Evolutionary conservation across 1,284 basidiomycete species (phyloP).

Genomic region (Bjerkandera adusta): DNA sequence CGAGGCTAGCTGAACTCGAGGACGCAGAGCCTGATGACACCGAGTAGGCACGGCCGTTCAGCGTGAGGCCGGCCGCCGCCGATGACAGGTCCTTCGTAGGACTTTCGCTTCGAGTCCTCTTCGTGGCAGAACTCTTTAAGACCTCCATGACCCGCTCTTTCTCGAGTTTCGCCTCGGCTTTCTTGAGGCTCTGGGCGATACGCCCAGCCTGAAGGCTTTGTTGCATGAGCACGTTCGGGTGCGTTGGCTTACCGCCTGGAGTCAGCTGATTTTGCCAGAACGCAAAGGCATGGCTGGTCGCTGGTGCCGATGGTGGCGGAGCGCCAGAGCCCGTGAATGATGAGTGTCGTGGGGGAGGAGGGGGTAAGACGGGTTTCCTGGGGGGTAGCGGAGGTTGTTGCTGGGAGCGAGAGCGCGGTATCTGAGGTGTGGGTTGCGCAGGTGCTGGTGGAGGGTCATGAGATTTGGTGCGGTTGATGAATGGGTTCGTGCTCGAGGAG

Average conservation of each 20-base stretch:
- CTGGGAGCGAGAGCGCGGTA: neutral
- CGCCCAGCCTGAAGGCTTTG: conserved; percentile 71
- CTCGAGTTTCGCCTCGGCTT: conserved; percentile 63
- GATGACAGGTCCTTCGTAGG: conserved; percentile 21
- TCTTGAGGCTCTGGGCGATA: conserved; percentile 63
- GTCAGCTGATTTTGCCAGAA: conserved; percentile 13
- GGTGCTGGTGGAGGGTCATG: conserved; percentile 21
- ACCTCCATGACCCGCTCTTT: conserved; percentile 69
- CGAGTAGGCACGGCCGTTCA: conserved; percentile 17
- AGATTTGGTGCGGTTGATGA: conserved; percentile 30
- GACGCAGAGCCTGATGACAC: conserved; percentile 12
- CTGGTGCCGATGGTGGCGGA: conserved; percentile 18
- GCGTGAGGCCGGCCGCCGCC: conserved; percentile 18
- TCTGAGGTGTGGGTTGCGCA: conserved; percentile 30
- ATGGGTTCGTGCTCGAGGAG: conserved; percentile 33
- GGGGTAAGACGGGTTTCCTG: conserved; percentile 18
- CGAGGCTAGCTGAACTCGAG: too few species aligned
- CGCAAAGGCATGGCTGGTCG: conserved; percentile 19
- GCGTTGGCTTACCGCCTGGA: conserved; percentile 16
- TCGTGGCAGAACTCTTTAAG: conserved; percentile 41
- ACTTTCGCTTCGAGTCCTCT: conserved; percentile 29
- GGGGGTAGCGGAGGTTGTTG: too few species aligned
- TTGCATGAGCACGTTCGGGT: conserved; percentile 47
- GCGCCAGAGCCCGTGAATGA: conserved; percentile 17
- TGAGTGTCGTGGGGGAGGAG: conserved; percentile 30